Evolutionary conservation across 805 yeast genomes (phyloP).

Genomic region (Hanseniaspora lindneri): DNA sequence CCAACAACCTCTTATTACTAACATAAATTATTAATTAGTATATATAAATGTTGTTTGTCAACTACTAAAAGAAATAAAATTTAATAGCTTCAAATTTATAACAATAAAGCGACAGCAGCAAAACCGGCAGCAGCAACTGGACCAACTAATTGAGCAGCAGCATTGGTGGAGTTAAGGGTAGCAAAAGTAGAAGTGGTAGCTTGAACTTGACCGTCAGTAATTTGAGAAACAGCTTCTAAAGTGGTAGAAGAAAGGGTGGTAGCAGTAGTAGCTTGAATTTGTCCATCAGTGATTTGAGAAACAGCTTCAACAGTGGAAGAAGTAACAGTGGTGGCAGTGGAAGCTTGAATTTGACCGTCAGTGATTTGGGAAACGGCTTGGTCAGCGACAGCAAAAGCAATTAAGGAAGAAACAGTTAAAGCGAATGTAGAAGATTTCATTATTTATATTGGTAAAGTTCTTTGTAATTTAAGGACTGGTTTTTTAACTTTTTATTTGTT

Average conservation of each 20-base stretch:
- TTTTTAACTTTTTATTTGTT: background rate
- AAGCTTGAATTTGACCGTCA: slow-evolving; percentile 38
- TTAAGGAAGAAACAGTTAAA: slow-evolving; percentile 52
- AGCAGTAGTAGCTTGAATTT: slow-evolving; percentile 31
- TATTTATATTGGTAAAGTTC: background rate
- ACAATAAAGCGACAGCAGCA: slow-evolving; percentile 16
- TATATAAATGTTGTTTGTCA: background rate
- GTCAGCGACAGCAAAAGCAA: slow-evolving; percentile 35
- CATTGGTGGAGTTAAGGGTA: slow-evolving; percentile 15
- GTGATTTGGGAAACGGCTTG: slow-evolving; percentile 26
- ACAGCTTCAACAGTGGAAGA: slow-evolving; percentile 17
- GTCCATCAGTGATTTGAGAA: slow-evolving; percentile 34
- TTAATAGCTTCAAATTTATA: slow-evolving; percentile 1
- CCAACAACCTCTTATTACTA: no score
- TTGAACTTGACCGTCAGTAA: slow-evolving; percentile 39
- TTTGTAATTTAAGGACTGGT: no score
- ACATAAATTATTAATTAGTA: no score
- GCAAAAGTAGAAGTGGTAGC: slow-evolving; percentile 24
- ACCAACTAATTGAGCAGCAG: slow-evolving; percentile 15
- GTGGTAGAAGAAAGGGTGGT: slow-evolving; percentile 20
- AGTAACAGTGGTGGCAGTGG: slow-evolving; percentile 15
- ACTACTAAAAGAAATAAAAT: background rate
- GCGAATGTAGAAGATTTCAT: slow-evolving; percentile 32
- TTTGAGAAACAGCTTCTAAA: slow-evolving; percentile 24
- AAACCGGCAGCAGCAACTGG: slow-evolving; percentile 15